Evolutionary conservation across 2,329 filamentous ascomycete genomes (phyloP).

Genomic region (Phyllosticta citriasiana): DNA sequence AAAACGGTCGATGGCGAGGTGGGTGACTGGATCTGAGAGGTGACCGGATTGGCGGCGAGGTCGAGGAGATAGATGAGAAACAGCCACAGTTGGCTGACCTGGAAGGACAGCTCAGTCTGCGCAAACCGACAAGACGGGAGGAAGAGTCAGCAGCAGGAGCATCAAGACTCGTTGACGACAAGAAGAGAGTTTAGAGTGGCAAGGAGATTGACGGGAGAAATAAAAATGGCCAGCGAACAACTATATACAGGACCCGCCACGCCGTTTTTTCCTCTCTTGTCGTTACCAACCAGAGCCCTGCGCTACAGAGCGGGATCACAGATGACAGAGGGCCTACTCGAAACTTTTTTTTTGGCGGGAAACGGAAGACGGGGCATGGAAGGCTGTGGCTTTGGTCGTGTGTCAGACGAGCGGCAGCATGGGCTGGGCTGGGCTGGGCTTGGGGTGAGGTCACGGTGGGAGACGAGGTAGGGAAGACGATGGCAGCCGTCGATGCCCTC

Average conservation of each 20-base stretch:
- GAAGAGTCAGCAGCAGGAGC: background rate
- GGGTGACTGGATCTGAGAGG: background rate
- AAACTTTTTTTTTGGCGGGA: background rate
- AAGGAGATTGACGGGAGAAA: background rate
- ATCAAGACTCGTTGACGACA: background rate
- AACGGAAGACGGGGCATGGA: background rate
- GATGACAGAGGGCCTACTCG: background rate
- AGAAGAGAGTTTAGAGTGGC: background rate
- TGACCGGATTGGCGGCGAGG: background rate
- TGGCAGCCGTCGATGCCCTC: background rate
- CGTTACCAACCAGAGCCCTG: background rate
- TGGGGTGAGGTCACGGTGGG: background rate
- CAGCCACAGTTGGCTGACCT: background rate
- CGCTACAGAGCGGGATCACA: background rate
- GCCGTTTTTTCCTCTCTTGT: background rate
- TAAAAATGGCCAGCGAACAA: background rate
- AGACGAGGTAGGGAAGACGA: background rate
- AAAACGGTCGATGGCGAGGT: background rate
- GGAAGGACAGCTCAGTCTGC: background rate
- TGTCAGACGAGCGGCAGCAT: background rate
- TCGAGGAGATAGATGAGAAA: background rate
- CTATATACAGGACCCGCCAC: conserved; percentile 9
- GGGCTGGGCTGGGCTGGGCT: background rate
- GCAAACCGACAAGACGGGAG: background rate
- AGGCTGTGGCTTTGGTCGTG: background rate